Percentiles rank a stretch among this genome's conserved stretches.
phyloP scores from a whole-genome alignment of 2,329 filamentous ascomycete species.

The Cytospora chrysosperma region DNA sequence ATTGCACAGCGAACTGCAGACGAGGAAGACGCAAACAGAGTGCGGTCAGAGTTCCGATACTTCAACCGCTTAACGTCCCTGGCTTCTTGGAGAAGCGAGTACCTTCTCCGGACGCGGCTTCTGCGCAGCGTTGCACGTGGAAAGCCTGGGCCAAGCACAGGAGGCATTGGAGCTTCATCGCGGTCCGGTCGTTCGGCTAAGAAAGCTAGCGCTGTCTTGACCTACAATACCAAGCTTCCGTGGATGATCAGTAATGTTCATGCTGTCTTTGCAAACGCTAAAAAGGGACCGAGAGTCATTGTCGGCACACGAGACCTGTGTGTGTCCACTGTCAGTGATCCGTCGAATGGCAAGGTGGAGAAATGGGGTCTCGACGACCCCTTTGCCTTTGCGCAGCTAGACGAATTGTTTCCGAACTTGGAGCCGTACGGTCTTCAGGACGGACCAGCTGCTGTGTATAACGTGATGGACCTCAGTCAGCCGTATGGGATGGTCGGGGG shows the following conservation, averaged over 20 bases:
- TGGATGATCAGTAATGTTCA: conserved; percentile 79
- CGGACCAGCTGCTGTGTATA: conserved; percentile 75
- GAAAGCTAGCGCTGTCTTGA: conserved; percentile 71
- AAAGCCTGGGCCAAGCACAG: conserved; percentile 64
- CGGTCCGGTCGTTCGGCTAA: conserved; percentile 55
- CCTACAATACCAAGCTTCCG: conserved; percentile 81
- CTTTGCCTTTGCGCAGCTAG: conserved; percentile 72
- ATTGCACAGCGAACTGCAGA: conserved; percentile 41
- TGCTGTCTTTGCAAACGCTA: conserved; percentile 70
- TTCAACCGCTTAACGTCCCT: conserved; percentile 80
- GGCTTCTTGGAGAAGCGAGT: conserved; percentile 96
- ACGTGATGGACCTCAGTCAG: conserved; percentile 89
- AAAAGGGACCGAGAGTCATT: conserved; percentile 74
- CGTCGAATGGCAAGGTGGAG: conserved; percentile 71
- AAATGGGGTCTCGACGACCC: conserved; percentile 79
- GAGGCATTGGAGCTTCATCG: conserved; percentile 51
- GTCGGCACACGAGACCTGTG: conserved; percentile 81
- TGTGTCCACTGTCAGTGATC: conserved; percentile 78
- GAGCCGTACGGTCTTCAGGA: conserved; percentile 75
- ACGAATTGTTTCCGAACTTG: conserved; percentile 72
- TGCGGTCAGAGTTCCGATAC: conserved; percentile 71
- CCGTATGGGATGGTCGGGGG: conserved; percentile 80
- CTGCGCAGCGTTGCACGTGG: conserved; percentile 79
- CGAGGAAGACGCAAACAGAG: conserved; percentile 48
- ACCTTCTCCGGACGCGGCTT: conserved; percentile 81